A percentile compares a stretch with the other conserved stretches of the same genome.
These are phyloP conservation scores for Hyphodiscus hymeniophilus DNA, from an alignment of 495 filamentous ascomycete genomes.

Conservation along the genomic window DNA sequence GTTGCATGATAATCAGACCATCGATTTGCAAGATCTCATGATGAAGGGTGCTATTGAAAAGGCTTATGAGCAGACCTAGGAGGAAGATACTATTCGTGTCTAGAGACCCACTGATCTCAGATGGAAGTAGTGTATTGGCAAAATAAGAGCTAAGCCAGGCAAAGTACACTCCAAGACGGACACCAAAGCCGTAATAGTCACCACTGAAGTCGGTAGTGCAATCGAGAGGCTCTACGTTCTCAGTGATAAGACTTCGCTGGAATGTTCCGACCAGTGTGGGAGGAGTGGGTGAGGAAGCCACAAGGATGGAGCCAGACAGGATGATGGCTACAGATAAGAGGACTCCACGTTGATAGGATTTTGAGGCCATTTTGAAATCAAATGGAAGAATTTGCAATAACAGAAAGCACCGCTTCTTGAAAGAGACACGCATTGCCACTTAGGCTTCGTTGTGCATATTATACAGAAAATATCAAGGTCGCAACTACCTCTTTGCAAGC, in stretches of 20 bases:
- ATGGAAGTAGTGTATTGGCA: slow-evolving; percentile 22
- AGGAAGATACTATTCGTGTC: slow-evolving; percentile 25
- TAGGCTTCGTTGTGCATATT: too few relatives aligned
- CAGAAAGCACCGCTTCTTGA: too few relatives aligned
- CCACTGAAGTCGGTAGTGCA: slow-evolving; percentile 15
- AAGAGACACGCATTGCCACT: too few relatives aligned
- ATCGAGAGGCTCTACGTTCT: slow-evolving; percentile 17
- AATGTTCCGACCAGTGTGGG: not conserved
- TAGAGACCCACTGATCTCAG: slow-evolving; percentile 16
- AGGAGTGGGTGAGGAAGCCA: not conserved
- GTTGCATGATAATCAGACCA: slow-evolving; percentile 24
- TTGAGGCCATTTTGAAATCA: too few relatives aligned
- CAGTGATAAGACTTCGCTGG: slow-evolving; percentile 17
- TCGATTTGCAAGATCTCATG: slow-evolving; percentile 16
- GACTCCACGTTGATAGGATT: too few relatives aligned
- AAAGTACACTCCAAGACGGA: slow-evolving; percentile 25
- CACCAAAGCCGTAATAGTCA: slow-evolving; percentile 26
- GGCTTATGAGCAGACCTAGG: slow-evolving; percentile 20
- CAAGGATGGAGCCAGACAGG: not conserved
- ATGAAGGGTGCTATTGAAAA: slow-evolving; percentile 17
- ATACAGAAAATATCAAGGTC: too few relatives aligned
- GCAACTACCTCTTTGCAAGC: too few relatives aligned
- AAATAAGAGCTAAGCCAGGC: slow-evolving; percentile 21
- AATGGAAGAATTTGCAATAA: too few relatives aligned
- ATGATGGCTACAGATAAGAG: slow-evolving; percentile 26